These are phyloP conservation scores for Skeletonema costatum DNA, from an alignment of 108 stramenopile species.

Conservation along the genomic window DNA sequence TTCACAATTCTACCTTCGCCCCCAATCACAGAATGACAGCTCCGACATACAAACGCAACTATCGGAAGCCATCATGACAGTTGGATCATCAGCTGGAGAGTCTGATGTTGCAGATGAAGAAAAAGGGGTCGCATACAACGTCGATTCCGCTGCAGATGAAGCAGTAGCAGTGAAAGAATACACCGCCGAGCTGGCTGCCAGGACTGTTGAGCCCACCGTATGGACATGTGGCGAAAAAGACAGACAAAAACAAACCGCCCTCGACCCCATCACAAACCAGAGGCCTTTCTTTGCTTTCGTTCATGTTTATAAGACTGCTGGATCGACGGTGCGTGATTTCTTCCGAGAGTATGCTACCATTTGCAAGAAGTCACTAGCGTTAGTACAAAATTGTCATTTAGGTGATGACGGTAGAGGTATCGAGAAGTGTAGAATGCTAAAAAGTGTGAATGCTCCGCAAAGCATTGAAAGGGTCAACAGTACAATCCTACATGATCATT, in stretches of 20 bases:
- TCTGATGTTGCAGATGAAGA: no score
- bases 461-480: background rate
- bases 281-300: conserved; percentile 51
- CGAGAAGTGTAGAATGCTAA: conserved; percentile 10
- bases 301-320: conserved; percentile 68
- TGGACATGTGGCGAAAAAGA: conserved; percentile 31
- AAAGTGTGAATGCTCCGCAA: background rate
- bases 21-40: background rate
- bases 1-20: background rate
- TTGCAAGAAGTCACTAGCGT: conserved; percentile 39
- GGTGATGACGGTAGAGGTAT: background rate
- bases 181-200: background rate
- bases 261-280: conserved; percentile 22
- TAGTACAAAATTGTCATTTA: conserved; percentile 3
- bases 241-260: background rate
- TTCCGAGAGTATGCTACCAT: conserved; percentile 40
- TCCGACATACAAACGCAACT: background rate
- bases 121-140: no score
- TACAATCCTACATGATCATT: conserved; percentile 26
- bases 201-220: background rate
- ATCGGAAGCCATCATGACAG: background rate
- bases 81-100: background rate
- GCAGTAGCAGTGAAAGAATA: background rate
- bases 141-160: no score
- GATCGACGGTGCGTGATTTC: conserved; percentile 53